Percentiles rank a stretch among this genome's conserved stretches.
Conservation (phyloP, 352 stramenopile genomes). For the Pilasporangium apinafurcum region DNA sequence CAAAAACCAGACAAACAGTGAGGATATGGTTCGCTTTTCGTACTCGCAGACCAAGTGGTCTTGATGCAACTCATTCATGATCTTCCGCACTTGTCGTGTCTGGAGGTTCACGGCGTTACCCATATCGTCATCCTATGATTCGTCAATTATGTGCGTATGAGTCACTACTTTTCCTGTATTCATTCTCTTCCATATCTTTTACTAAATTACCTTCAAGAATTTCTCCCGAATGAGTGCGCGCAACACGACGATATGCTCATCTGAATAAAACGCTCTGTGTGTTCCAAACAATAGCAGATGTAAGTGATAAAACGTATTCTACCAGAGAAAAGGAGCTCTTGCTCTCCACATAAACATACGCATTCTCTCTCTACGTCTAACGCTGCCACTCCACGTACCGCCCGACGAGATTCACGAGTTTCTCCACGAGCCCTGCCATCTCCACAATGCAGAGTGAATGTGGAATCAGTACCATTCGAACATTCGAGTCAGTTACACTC, state of each 20-base stretch:
- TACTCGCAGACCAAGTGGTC: constrained; percentile 84
- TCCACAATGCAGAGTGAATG: too few relatives aligned
- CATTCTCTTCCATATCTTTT: background rate
- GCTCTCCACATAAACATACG: background rate
- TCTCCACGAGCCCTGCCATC: constrained; percentile 84
- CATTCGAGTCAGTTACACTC: too few relatives aligned
- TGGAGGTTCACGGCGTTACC: constrained; percentile 83
- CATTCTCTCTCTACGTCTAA: too few relatives aligned
- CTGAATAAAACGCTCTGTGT: constrained; percentile 84
- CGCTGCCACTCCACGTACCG: constrained; percentile 37
- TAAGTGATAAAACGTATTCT: background rate
- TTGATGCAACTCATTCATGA: constrained; percentile 85
- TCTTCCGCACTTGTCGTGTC: constrained; percentile 85
- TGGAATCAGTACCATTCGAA: too few relatives aligned
- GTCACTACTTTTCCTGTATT: background rate
- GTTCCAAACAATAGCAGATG: background rate
- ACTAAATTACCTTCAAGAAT: constrained; percentile 79
- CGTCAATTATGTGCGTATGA: background rate
- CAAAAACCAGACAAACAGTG: background rate
- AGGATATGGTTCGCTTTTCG: constrained; percentile 3
- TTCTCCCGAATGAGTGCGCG: constrained; percentile 81
- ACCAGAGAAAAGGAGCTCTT: background rate
- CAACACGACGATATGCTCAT: constrained; percentile 85
- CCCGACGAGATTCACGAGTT: constrained; percentile 80
- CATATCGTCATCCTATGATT: constrained; percentile 85